phyloP scores from a whole-genome alignment of 2,329 filamentous ascomycete species.

The Alternaria ethzedia region DNA sequence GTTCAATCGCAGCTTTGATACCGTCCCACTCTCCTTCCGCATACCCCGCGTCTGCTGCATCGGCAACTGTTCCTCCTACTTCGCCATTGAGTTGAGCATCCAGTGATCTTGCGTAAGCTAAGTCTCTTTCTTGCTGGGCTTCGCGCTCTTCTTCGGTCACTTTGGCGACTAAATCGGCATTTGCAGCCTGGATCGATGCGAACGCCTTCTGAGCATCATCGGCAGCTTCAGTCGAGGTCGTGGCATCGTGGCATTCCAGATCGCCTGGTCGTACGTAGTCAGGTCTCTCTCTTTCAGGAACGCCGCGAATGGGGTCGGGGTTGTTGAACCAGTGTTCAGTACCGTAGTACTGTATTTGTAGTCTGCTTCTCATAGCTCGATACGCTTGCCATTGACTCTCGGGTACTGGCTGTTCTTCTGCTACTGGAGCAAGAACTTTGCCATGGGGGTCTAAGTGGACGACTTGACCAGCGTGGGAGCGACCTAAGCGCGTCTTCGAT shows the following conservation, averaged over 20 bases:
- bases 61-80: background rate
- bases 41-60: background rate
- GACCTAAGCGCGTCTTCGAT: background rate
- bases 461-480: background rate
- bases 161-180: background rate
- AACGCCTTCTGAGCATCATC: background rate
- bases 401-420: background rate
- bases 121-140: background rate
- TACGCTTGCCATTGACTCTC: conserved; percentile 2
- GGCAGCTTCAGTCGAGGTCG: background rate
- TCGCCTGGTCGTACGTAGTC: background rate
- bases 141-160: background rate
- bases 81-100: background rate
- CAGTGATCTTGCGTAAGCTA: background rate
- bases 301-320: conserved; percentile 1
- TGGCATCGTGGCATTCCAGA: background rate
- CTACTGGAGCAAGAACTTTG: background rate
- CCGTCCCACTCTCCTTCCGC: background rate
- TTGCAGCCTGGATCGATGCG: background rate
- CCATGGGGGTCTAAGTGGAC: background rate
- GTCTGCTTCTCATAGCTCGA: background rate
- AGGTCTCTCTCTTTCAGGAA: conserved; percentile 1
- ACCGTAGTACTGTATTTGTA: conserved; percentile 8
- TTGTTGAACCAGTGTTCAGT: background rate
- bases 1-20: background rate